Evolutionary conservation across 2,329 filamentous ascomycete genomes (phyloP).

Genomic region (Penicillium thymicola): DNA sequence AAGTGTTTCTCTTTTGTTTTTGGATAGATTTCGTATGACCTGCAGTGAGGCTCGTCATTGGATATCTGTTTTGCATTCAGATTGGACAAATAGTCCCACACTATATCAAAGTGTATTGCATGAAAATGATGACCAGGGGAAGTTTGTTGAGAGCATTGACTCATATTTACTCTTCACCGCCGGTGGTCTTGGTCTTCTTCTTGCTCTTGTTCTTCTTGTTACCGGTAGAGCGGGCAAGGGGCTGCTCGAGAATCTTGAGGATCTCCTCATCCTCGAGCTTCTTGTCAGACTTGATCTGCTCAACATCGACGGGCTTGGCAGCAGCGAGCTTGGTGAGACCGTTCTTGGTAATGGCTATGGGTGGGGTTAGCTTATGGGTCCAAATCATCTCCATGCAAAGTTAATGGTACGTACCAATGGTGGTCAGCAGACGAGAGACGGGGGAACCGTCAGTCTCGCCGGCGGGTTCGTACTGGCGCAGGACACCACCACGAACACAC

Average conservation of each 20-base stretch:
- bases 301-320: constrained; percentile 70
- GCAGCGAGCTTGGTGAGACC: constrained; percentile 82
- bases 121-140: constrained; percentile 16
- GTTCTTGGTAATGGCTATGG: constrained; percentile 90
- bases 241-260: constrained; percentile 88
- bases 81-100: constrained; percentile 12
- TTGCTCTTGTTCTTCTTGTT: constrained; percentile 87
- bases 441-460: constrained; percentile 86
- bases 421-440: constrained; percentile 84
- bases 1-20: constrained; percentile 11
- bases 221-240: constrained; percentile 60
- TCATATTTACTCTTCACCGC: constrained; percentile 43
- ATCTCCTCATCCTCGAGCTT: constrained; percentile 97
- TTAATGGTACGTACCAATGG: constrained; percentile 68
- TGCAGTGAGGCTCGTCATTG: constrained; percentile 19
- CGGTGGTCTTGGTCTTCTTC: constrained; percentile 64
- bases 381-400: neutral
- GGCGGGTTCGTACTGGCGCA: constrained; percentile 93
- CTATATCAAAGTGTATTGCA: constrained; percentile 19
- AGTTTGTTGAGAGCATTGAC: constrained; percentile 28
- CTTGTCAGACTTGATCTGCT: constrained; percentile 90
- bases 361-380: constrained; percentile 21
- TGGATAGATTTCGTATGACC: constrained; percentile 16
- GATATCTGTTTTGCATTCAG: constrained; percentile 26
- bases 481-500: constrained; percentile 86